Evolutionary conservation across 2,329 filamentous ascomycete species (phyloP).

Genomic region (Stylonectria norvegica): DNA sequence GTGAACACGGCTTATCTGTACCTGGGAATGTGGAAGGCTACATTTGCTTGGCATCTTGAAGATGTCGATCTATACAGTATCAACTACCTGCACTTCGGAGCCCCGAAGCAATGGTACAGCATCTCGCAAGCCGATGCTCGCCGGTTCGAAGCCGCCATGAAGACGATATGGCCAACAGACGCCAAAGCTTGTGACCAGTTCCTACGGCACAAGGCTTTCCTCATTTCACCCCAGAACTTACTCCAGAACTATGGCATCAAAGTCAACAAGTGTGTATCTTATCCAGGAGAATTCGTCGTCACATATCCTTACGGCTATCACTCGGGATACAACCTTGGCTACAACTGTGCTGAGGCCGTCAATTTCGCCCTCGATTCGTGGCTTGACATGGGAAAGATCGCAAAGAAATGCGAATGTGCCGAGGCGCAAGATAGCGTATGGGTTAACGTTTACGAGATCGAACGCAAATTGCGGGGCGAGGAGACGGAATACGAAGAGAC

Average conservation of each 20-base stretch:
- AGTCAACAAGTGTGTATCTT: conserved; percentile 92
- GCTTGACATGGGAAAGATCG: conserved; percentile 91
- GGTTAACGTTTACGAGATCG: conserved; percentile 95
- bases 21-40: conserved; percentile 99
- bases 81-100: conserved; percentile 98
- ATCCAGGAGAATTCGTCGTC: conserved; percentile 96
- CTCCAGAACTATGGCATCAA: conserved; percentile 89
- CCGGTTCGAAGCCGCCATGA: conserved; percentile 93
- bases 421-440: conserved; percentile 95
- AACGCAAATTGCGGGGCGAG: conserved; percentile 88
- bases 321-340: conserved; percentile 95
- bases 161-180: conserved; percentile 88
- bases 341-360: conserved; percentile 98
- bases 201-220: conserved; percentile 92
- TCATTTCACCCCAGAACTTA: conserved; percentile 87
- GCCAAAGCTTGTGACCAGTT: conserved; percentile 96
- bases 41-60: conserved; percentile 97
- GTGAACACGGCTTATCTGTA: conserved; percentile 98
- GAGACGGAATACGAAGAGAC: conserved; percentile 80
- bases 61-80: conserved; percentile 99
- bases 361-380: conserved; percentile 96
- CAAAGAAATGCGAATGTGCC: conserved; percentile 95
- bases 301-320: conserved; percentile 99
- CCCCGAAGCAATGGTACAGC: conserved; percentile 99
- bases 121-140: conserved; percentile 94